Evolutionary conservation across 176 grass and related monocot genomes (phyloP).

Genomic region (Chloris gayana): DNA sequence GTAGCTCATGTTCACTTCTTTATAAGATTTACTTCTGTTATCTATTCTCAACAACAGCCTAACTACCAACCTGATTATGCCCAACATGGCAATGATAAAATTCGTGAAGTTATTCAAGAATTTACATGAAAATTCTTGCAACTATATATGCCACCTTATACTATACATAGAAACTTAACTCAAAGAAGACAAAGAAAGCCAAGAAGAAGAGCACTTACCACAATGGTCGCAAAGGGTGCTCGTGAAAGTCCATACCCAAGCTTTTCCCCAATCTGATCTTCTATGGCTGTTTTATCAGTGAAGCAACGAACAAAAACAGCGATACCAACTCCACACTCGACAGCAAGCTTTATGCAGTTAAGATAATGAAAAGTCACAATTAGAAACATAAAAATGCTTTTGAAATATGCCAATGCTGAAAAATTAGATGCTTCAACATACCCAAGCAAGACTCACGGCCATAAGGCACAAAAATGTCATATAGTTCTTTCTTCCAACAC

Average conservation of each 20-base stretch:
- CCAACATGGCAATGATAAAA: slow-evolving; percentile 2
- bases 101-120: not conserved
- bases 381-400: slow-evolving; percentile 33
- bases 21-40: not conserved
- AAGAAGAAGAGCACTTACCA: slow-evolving; percentile 49
- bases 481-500: slow-evolving; percentile 97
- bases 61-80: not conserved
- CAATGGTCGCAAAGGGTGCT: slow-evolving; percentile 82
- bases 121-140: slow-evolving; percentile 2
- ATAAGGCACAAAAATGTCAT: slow-evolving; percentile 85
- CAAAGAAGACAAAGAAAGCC: not conserved
- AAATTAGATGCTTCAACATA: slow-evolving; percentile 47
- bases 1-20: not conserved
- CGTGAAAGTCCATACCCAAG: slow-evolving; percentile 94
- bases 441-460: slow-evolving; percentile 86
- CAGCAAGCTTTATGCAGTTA: slow-evolving; percentile 52
- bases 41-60: not conserved
- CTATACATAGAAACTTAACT: slow-evolving; percentile 9
- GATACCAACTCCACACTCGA: slow-evolving; percentile 90
- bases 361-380: slow-evolving; percentile 18
- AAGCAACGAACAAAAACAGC: slow-evolving; percentile 95
- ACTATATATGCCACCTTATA: not conserved
- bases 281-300: slow-evolving; percentile 60
- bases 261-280: slow-evolving; percentile 78
- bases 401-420: slow-evolving; percentile 9